A percentile compares a stretch with the other conserved stretches of the same genome.
phyloP scores from a whole-genome alignment of 345 rosid genomes.

The Syzygium aqueum region DNA sequence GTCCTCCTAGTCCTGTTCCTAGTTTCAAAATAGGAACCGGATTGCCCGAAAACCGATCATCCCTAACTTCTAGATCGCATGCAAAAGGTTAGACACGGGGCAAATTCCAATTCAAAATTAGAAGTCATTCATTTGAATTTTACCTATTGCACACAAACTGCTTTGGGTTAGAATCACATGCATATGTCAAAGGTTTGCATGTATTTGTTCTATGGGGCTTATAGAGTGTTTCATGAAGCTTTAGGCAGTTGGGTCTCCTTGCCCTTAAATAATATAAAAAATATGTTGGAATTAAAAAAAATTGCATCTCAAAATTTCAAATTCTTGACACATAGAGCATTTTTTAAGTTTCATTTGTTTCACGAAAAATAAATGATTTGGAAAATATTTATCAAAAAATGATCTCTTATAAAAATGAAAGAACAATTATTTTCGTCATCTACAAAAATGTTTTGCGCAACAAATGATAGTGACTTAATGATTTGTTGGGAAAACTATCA shows the following conservation, averaged over 20 bases:
- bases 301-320: background rate
- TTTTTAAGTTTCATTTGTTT: background rate
- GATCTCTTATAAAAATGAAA: background rate
- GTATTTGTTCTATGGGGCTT: background rate
- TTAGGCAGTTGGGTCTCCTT: background rate
- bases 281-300: background rate
- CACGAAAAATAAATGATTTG: background rate
- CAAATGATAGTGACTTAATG: background rate
- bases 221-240: background rate
- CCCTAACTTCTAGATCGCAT: background rate
- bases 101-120: background rate
- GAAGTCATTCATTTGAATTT: background rate
- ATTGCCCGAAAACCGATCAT: too few species aligned
- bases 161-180: background rate
- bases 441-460: background rate
- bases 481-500: background rate
- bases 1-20: too few species aligned
- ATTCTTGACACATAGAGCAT: background rate
- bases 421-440: background rate
- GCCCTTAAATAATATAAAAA: background rate
- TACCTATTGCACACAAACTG: background rate
- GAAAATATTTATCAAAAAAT: background rate
- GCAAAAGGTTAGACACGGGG: background rate
- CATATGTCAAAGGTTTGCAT: background rate
- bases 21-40: too few species aligned